Evolutionary conservation across 2,329 filamentous ascomycete species (phyloP).

Genomic region (Hymenoscyphus linearis): DNA sequence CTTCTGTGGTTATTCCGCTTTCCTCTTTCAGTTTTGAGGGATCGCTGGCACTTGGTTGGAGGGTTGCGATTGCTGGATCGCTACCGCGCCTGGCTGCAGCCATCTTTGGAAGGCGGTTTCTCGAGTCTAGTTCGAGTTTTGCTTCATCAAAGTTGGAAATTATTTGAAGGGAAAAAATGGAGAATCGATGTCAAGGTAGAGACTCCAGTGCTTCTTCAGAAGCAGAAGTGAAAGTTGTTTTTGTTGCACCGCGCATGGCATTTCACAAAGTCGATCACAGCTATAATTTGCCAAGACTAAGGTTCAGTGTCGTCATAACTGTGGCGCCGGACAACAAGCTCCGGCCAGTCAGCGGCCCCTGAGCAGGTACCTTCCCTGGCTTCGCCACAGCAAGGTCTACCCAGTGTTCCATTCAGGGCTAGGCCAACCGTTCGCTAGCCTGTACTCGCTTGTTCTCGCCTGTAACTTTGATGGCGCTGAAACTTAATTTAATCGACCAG

Average conservation of each 20-base stretch:
- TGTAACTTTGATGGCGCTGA: too few relatives aligned
- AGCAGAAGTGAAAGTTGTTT: background rate
- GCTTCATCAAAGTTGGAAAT: background rate
- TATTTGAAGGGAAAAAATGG: background rate
- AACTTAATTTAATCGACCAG: background rate
- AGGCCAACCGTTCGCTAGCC: background rate
- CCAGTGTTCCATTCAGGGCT: background rate
- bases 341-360: background rate
- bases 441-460: too few relatives aligned
- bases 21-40: background rate
- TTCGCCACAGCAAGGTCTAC: background rate
- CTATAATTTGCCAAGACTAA: too few relatives aligned
- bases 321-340: background rate
- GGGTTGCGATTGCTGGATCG: background rate
- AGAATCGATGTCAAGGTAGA: background rate
- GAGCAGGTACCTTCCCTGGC: too few relatives aligned
- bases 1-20: background rate
- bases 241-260: background rate
- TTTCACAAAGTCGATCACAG: background rate
- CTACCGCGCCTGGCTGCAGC: background rate
- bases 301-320: background rate
- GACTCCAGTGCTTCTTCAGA: background rate
- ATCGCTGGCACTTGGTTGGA: background rate
- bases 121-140: background rate
- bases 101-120: background rate